phyloP scores from a whole-genome alignment of 176 grass and related monocot species.

The Elaeis guineensis region DNA sequence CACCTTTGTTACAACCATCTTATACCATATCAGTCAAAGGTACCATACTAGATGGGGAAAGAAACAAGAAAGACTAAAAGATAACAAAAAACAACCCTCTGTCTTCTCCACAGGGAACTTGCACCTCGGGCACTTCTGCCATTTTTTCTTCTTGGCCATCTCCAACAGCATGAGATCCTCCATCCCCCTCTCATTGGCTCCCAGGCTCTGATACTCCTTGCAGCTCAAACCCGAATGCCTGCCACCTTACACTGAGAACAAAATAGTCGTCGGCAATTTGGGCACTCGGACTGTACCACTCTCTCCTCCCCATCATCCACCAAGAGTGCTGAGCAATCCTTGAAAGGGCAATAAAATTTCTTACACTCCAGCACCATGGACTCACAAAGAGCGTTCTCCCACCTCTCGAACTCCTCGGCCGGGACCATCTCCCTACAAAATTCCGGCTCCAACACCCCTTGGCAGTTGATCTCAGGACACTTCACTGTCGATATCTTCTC shows the following conservation, averaged over 20 bases:
- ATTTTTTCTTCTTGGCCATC: constrained; percentile 27
- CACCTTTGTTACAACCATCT: no score
- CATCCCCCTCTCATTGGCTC: constrained; percentile 7
- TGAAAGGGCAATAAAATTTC: constrained; percentile 54
- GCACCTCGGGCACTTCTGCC: constrained; percentile 54
- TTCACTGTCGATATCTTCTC: not conserved
- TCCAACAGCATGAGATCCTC: constrained; percentile 47
- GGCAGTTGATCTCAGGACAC: constrained; percentile 51
- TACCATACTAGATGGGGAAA: no score
- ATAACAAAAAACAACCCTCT: constrained; percentile 9
- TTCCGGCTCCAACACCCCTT: constrained; percentile 11
- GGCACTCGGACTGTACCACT: constrained; percentile 41
- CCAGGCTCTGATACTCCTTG: constrained; percentile 20
- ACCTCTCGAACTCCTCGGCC: constrained; percentile 32
- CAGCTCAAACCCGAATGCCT: constrained; percentile 53
- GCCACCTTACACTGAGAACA: constrained; percentile 37
- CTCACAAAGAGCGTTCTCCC: constrained; percentile 42
- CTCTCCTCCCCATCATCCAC: constrained; percentile 12
- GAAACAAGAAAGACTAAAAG: no score
- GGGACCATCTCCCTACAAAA: constrained; percentile 25
- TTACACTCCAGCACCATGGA: constrained; percentile 17
- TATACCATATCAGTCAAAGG: no score
- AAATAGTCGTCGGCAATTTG: constrained; percentile 41
- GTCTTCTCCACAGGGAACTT: constrained; percentile 49
- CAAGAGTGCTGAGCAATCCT: constrained; percentile 52